phyloP scores from a whole-genome alignment of 371 early-diverging fungal species.

The Coemansia linderi region DNA sequence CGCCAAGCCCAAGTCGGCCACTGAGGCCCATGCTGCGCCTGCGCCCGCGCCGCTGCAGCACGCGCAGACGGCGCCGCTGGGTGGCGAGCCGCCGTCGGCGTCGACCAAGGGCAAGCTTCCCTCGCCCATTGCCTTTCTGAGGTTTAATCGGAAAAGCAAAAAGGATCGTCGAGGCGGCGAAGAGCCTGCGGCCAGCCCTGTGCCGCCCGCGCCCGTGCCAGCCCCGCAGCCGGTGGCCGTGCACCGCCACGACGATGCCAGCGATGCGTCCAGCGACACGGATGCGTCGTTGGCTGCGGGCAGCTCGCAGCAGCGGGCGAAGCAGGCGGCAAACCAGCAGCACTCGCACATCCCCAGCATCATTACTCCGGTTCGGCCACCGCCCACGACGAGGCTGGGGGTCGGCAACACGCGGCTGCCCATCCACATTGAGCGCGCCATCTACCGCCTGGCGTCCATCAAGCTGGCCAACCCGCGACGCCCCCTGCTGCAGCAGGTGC shows the following conservation, averaged over 20 bases:
- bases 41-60: background rate
- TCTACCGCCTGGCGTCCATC: constrained; percentile 88
- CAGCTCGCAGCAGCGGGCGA: background rate
- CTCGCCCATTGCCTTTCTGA: constrained; percentile 48
- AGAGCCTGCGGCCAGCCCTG: constrained; percentile 5
- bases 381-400: constrained; percentile 53
- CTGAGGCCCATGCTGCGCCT: background rate
- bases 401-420: constrained; percentile 70
- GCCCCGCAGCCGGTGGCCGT: constrained; percentile 6
- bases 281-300: constrained; percentile 5
- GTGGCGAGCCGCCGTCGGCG: constrained; percentile 2
- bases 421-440: constrained; percentile 82
- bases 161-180: constrained; percentile 28
- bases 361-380: constrained; percentile 59
- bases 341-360: constrained; percentile 39
- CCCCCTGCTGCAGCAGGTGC: constrained; percentile 87
- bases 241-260: background rate
- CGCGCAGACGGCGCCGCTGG: background rate
- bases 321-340: constrained; percentile 15
- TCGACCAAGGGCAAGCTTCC: constrained; percentile 40
- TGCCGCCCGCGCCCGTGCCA: background rate
- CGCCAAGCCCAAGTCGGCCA: background rate
- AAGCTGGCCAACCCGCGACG: constrained; percentile 90
- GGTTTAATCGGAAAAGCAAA: constrained; percentile 46
- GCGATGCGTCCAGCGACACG: constrained; percentile 36